A percentile compares a stretch with the other conserved stretches of the same genome.
Evolutionary conservation across 2,329 filamentous ascomycete genomes (phyloP).

Genomic region (Aspergillus intermedius): DNA sequence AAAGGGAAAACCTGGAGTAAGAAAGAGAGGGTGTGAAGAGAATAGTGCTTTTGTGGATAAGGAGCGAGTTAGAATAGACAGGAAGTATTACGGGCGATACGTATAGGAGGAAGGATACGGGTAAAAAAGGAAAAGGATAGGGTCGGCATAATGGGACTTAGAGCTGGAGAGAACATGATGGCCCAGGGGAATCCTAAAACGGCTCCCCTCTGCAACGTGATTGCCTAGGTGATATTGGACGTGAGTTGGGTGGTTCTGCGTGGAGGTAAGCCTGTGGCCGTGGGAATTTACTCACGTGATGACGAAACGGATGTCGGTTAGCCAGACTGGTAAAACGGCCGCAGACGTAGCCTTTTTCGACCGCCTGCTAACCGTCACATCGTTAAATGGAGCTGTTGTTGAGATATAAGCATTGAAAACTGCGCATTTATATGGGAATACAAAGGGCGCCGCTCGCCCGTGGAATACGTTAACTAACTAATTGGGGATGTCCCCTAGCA

Average conservation of each 20-base stretch:
- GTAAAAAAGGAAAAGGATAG: too few relatives aligned
- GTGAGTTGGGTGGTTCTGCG: neutral
- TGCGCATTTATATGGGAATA: too few relatives aligned
- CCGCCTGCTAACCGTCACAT: conserved; percentile 1
- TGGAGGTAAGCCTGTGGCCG: too few relatives aligned
- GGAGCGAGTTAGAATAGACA: neutral
- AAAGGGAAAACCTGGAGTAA: neutral
- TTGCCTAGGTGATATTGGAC: neutral
- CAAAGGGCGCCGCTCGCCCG: too few relatives aligned
- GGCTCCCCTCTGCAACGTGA: neutral
- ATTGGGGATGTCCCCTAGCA: too few relatives aligned
- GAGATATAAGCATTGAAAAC: too few relatives aligned
- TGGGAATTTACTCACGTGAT: neutral
- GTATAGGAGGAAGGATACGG: neutral
- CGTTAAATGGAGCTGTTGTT: neutral
- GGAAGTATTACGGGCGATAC: too few relatives aligned
- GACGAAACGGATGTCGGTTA: neutral
- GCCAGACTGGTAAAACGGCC: neutral
- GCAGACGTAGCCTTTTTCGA: conserved; percentile 1
- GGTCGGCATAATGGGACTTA: neutral
- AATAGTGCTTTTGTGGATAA: neutral
- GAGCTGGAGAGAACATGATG: neutral
- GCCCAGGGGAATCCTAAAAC: neutral
- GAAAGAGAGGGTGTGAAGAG: neutral
- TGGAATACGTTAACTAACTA: too few relatives aligned